phyloP scores from a whole-genome alignment of 768 basidiomycete genomes.

The Suillus lakei region DNA sequence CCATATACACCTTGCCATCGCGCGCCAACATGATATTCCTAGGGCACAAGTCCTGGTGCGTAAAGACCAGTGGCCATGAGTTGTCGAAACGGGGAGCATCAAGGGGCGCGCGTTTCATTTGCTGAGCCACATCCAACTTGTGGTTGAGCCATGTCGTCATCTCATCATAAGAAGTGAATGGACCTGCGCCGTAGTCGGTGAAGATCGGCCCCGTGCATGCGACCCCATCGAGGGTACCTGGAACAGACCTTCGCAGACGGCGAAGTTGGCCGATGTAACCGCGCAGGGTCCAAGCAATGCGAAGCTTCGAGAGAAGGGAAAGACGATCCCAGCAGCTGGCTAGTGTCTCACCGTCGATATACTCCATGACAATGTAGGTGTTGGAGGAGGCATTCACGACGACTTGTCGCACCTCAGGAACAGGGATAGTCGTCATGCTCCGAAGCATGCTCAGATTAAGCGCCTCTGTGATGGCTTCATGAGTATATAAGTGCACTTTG shows the following conservation, averaged over 20 bases:
- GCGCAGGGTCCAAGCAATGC: constrained; percentile 34
- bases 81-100: constrained; percentile 1
- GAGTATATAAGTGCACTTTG: background rate
- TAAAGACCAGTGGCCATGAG: constrained; percentile 23
- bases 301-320: constrained; percentile 25
- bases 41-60: constrained; percentile 25
- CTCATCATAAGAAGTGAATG: constrained; percentile 2
- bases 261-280: constrained; percentile 34
- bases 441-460: background rate
- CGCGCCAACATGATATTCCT: constrained; percentile 25
- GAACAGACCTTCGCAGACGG: background rate
- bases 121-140: constrained; percentile 1
- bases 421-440: constrained; percentile 2
- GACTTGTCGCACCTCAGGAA: background rate
- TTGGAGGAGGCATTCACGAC: background rate
- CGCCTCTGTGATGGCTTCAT: background rate
- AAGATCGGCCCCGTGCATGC: background rate
- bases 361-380: constrained; percentile 23
- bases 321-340: constrained; percentile 30
- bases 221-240: background rate
- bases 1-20: constrained; percentile 17
- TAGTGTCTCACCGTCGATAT: constrained; percentile 31
- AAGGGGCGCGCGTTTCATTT: background rate
- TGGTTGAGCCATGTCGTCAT: constrained; percentile 7
- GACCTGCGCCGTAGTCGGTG: background rate